Evolutionary conservation across 768 basidiomycete species (phyloP), one percentile per base, ranked within the genome.

Genomic region (Collybia mongolica): DNA sequence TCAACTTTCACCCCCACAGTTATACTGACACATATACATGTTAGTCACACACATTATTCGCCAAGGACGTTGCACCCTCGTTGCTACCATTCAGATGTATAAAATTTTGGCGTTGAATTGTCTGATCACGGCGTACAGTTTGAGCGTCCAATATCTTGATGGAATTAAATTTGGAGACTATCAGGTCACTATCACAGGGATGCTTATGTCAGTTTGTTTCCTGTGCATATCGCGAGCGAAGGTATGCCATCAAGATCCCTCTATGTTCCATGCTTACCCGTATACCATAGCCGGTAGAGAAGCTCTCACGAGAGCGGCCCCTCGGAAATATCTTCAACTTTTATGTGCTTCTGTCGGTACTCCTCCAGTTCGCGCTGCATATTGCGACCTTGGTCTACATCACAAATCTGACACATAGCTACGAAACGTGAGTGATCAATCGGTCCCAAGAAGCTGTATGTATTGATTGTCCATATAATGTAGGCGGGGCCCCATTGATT

Each of bases 91-190:
- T 47, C 97, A 99, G 72, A 99, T 99, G 97, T 99, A 98, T 83
- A 97, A 98, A 75, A 99, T 99, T 58, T 76, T 99, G 32, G 97
- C 96, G 1, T 73, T 99, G 49, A 99, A 98, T 65, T 98, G 97
- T 63, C 75, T 99, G 37, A 99, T 98, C 69, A 96, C 95, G 2
- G 97, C 97, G n/a, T 98, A 96, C 72, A 95, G 92, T 65, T 75
- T 98, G 53, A 94, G 91, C 58, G 97, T 98, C 24, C 95, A 96
- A 67, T 98, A 99, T 63, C 77, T 99, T 2, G 96, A 98, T 56
- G 97, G 97, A 17, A 98, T 99, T 79, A 98, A 98, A 69, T 98
- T 95, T 68, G 97, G 97, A 12, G 97, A 99, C 65, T 99, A 99
- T 65, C 96, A 99, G 64, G 88, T 97, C 28, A 98, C 96, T 1